A percentile compares a stretch with the other conserved stretches of the same genome.
Conservation (phyloP, 2,329 filamentous ascomycete species). For the Huntiella abstrusa region DNA sequence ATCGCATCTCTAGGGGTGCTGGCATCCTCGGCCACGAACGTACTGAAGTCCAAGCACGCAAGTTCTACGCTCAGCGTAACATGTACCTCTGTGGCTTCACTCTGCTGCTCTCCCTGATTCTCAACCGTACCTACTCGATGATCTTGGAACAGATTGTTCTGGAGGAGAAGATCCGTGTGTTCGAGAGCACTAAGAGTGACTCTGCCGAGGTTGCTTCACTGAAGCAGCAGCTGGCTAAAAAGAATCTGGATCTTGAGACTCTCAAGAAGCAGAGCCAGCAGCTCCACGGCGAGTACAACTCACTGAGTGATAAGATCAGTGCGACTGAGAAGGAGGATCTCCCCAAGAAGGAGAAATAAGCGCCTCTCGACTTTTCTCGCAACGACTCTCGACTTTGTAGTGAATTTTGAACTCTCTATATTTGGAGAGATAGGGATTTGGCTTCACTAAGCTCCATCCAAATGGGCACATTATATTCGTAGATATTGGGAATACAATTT, state of each 20-base stretch:
- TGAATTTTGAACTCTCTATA: too few relatives aligned
- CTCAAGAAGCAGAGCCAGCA: slow-evolving; percentile 86
- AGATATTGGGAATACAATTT: too few relatives aligned
- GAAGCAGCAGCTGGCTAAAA: slow-evolving; percentile 52
- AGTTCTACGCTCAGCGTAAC: slow-evolving; percentile 99
- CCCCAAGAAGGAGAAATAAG: slow-evolving; percentile 39
- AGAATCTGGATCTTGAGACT: slow-evolving; percentile 66
- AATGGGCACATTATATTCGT: too few relatives aligned
- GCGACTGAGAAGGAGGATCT: slow-evolving; percentile 31
- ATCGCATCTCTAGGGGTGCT: slow-evolving; percentile 22
- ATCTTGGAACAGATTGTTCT: slow-evolving; percentile 80
- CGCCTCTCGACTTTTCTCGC: neutral
- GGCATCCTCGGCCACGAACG: slow-evolving; percentile 78
- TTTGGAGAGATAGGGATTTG: too few relatives aligned
- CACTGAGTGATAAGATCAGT: slow-evolving; percentile 65
- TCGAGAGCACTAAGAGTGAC: slow-evolving; percentile 43
- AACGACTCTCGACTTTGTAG: too few relatives aligned
- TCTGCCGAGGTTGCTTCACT: slow-evolving; percentile 56
- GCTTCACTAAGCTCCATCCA: too few relatives aligned
- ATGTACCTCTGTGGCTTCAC: slow-evolving; percentile 99
- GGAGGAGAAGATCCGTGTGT: slow-evolving; percentile 74
- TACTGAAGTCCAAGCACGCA: slow-evolving; percentile 95
- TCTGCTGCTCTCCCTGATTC: slow-evolving; percentile 92
- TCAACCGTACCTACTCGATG: slow-evolving; percentile 97
- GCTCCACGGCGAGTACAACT: slow-evolving; percentile 68